Evolutionary conservation across 75 land plant species (phyloP), one percentile per base, ranked within the genome.

Genomic region (Pinus taeda): DNA sequence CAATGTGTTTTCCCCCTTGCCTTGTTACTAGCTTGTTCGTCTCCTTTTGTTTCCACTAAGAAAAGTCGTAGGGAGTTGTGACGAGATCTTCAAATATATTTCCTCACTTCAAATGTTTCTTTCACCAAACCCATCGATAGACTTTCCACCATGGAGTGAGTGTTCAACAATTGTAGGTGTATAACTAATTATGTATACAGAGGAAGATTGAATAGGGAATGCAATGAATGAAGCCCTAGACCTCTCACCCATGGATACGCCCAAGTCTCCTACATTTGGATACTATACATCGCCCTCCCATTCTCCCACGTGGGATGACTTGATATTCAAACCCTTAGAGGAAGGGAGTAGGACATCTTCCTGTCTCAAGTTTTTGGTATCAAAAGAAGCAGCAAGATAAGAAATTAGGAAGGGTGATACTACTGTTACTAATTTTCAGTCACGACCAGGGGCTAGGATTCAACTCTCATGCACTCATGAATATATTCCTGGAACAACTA

Each of bases 321-420:
- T 69, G 36, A 69, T 69, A 18, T 69, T 20, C 12, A 53, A 69
- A 45, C 71, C 71, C 33, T 69, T 53, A 18, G 82, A 80, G 84
- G 92, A 88, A 55, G 82, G 78, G 70, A 79, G 53, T 55, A 91
- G 86, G 85, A 82, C 65, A 61, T 45, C 80, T 0, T 82, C 93
- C 70, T 81, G 86, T 74, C 73, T 93, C 4, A 87, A 85, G 77
- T 89, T 95, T 53, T 95, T 95, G 49, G 85, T 95, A 24, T 86
- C 98, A 60, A 95, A 95, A 82, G 93, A 95, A 82, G 93, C 83
- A 75, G 95, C 98, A 74, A 93, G 98, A 53, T 91, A 92, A 55
- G 90, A 93, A 9, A 95, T 93, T 84, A 95, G 95, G 45, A 93
- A 95, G 78, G 95, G 98, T 72, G 98, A 95, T 15, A 74, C 93